Evolutionary conservation across 306 rosid genomes (phyloP).

Genomic region (Cotoneaster glaucophyllus): DNA sequence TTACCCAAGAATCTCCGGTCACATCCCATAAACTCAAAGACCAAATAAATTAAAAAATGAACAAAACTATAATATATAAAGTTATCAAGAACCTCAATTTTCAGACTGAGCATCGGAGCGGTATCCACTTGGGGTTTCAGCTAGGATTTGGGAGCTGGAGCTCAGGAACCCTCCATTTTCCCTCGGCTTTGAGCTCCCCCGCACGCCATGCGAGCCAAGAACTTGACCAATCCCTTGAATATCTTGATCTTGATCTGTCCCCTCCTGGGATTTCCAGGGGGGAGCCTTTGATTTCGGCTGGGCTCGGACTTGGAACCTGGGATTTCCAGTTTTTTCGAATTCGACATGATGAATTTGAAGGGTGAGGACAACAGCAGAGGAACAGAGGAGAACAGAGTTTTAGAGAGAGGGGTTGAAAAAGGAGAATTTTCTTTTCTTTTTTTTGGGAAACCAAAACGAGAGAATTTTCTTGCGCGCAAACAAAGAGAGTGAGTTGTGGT

Average conservation of each 20-base stretch:
- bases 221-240: background rate
- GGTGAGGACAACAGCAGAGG: background rate
- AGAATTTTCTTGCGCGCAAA: no score
- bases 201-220: background rate
- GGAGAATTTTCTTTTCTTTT: background rate
- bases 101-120: background rate
- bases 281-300: background rate
- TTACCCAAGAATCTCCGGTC: no score
- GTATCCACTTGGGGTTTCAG: no score
- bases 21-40: background rate
- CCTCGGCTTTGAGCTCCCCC: background rate
- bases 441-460: no score
- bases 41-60: background rate
- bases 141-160: no score
- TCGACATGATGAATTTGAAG: background rate
- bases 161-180: no score
- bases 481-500: no score
- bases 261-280: slow-evolving; percentile 18
- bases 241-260: slow-evolving; percentile 34
- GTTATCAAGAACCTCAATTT: background rate
- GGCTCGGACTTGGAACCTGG: background rate
- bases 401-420: background rate
- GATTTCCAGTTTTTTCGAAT: slow-evolving; percentile 9
- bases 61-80: background rate
- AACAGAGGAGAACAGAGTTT: background rate